These are phyloP conservation scores for Wickerhamomyces rabaulensis DNA, from an alignment of 805 yeast genomes.

Conservation along the genomic window DNA sequence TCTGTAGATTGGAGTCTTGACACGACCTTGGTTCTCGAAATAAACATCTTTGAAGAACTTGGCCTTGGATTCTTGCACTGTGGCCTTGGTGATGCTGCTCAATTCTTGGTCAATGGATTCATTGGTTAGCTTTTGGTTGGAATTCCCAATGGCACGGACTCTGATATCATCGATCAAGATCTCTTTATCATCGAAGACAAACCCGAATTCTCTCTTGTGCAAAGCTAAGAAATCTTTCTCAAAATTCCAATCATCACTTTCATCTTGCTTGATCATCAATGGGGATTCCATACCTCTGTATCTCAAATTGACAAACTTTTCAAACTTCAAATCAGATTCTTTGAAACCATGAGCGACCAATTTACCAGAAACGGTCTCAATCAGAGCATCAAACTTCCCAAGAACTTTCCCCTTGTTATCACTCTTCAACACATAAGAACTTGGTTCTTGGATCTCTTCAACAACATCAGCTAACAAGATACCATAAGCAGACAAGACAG, in stretches of 20 bases:
- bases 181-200: slow-evolving; percentile 49
- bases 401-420: slow-evolving; percentile 31
- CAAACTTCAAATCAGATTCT: slow-evolving; percentile 41
- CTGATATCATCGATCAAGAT: slow-evolving; percentile 69
- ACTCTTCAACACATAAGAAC: slow-evolving; percentile 38
- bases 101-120: slow-evolving; percentile 50
- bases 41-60: slow-evolving; percentile 43
- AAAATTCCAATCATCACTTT: slow-evolving; percentile 27
- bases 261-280: slow-evolving; percentile 50
- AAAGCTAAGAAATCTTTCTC: slow-evolving; percentile 41
- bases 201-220: slow-evolving; percentile 73
- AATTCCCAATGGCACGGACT: slow-evolving; percentile 66
- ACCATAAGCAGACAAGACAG: slow-evolving; percentile 83
- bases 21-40: slow-evolving; percentile 44
- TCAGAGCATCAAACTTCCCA: slow-evolving; percentile 41
- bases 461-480: slow-evolving; percentile 85
- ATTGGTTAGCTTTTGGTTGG: slow-evolving; percentile 34
- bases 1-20: slow-evolving; percentile 48
- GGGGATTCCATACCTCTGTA: slow-evolving; percentile 90
- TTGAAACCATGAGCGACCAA: slow-evolving; percentile 50
- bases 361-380: slow-evolving; percentile 34
- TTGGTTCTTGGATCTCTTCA: slow-evolving; percentile 73
- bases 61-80: slow-evolving; percentile 21
- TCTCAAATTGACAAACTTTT: slow-evolving; percentile 69
- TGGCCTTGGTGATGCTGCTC: slow-evolving; percentile 26